Conservation (phyloP, 1,139 yeast species). For the Nakaseomyces glabratus region DNA sequence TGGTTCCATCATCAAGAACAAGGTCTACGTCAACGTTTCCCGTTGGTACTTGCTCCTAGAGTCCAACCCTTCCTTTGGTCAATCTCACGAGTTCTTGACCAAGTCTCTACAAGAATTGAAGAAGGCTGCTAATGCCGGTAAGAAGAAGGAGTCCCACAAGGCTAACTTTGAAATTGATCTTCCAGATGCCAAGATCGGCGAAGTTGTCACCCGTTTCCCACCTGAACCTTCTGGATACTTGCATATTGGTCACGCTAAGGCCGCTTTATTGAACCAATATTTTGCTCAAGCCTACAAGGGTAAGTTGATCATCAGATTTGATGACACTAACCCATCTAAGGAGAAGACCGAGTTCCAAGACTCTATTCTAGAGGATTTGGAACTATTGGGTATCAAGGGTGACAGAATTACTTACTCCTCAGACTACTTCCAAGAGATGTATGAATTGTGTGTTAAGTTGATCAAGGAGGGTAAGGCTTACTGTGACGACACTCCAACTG, state of each 20-base stretch:
- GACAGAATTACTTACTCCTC: slow-evolving; percentile 82
- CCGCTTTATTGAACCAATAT: slow-evolving; percentile 89
- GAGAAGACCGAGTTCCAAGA: slow-evolving; percentile 91
- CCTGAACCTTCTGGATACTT: slow-evolving; percentile 82
- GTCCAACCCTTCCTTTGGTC: slow-evolving; percentile 56
- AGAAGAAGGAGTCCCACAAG: slow-evolving; percentile 68
- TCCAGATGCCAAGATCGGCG: slow-evolving; percentile 81
- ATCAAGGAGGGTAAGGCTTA: slow-evolving; percentile 94
- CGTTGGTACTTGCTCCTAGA: slow-evolving; percentile 89
- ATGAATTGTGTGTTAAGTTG: slow-evolving; percentile 70
- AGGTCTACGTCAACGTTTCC: slow-evolving; percentile 72
- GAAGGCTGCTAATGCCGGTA: slow-evolving; percentile 54
- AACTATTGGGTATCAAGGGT: slow-evolving; percentile 82
- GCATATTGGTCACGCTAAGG: slow-evolving; percentile 96
- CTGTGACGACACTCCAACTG: slow-evolving; percentile 91
- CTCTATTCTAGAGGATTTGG: slow-evolving; percentile 82
- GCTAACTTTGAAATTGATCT: slow-evolving; percentile 92
- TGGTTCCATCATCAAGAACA: slow-evolving; percentile 81
- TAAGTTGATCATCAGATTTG: slow-evolving; percentile 88
- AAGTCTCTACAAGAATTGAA: slow-evolving; percentile 66
- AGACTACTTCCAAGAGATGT: slow-evolving; percentile 85
- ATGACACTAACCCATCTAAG: slow-evolving; percentile 93
- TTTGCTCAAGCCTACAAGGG: slow-evolving; percentile 93
- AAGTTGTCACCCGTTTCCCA: slow-evolving; percentile 97
- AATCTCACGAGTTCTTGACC: slow-evolving; percentile 56